Conservation (phyloP, 2,329 filamentous ascomycete genomes). For the Aspergillus oerlinghausenensis region DNA sequence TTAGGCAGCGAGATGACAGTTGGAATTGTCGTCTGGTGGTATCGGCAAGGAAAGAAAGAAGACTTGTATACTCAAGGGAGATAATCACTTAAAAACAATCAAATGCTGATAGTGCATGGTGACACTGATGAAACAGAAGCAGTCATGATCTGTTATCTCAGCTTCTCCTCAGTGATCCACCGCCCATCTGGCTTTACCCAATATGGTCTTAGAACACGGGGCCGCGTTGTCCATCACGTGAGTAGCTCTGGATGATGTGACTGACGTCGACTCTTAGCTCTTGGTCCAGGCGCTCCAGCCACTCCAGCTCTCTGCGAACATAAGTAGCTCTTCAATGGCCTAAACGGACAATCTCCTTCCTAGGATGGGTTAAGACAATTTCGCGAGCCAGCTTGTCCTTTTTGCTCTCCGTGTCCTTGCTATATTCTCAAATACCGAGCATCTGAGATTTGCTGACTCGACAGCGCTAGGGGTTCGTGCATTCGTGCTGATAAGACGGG, state of each 20-base stretch:
- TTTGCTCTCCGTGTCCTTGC: not conserved
- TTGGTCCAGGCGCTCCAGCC: no score
- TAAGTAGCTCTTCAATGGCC: not conserved
- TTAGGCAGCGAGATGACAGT: not conserved
- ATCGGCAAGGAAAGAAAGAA: not conserved
- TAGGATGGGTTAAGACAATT: not conserved
- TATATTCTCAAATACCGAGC: not conserved
- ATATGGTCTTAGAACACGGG: not conserved
- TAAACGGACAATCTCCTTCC: not conserved
- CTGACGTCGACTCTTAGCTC: not conserved
- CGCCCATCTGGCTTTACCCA: not conserved
- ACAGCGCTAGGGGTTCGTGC: not conserved
- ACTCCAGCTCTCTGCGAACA: not conserved
- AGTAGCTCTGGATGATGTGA: not conserved
- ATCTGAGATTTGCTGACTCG: not conserved
- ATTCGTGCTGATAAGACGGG: not conserved
- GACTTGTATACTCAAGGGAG: not conserved
- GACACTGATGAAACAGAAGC: not conserved
- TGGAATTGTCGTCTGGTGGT: not conserved
- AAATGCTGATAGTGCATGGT: not conserved
- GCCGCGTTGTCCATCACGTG: conserved; percentile 14
- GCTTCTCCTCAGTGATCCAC: not conserved
- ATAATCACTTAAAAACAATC: not conserved
- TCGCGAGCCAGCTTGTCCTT: not conserved
- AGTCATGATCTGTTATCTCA: not conserved